Conservation (phyloP, 352 stramenopile genomes). For the Blastocystis sp. region DNA sequence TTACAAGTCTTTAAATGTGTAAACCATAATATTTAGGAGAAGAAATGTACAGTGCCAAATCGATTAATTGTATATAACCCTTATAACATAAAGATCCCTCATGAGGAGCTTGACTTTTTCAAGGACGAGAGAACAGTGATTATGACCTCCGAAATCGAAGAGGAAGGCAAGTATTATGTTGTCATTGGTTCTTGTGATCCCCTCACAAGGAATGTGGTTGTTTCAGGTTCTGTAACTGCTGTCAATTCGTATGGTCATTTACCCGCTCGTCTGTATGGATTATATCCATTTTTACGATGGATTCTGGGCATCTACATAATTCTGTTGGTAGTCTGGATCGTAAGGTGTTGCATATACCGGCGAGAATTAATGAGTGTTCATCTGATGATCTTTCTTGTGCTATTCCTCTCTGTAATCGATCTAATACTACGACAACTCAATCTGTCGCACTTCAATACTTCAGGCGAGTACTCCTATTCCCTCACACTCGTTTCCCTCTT, state of each 20-base stretch:
- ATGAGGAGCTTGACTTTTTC: no score
- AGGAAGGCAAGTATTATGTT: background rate
- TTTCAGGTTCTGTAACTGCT: background rate
- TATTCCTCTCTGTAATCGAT: background rate
- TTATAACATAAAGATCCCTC: no score
- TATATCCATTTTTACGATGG: background rate
- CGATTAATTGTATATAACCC: no score
- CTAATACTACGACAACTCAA: background rate
- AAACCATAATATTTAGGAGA: no score
- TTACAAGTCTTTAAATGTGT: no score
- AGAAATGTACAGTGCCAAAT: no score
- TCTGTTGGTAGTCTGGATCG: slow-evolving; percentile 3
- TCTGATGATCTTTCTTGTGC: background rate
- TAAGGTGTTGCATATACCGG: background rate
- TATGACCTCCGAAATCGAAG: no score
- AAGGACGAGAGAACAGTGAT: no score
- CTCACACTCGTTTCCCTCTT: background rate
- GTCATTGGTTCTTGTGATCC: slow-evolving; percentile 16
- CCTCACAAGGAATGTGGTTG: background rate
- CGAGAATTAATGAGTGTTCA: slow-evolving; percentile 52
- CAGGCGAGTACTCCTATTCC: background rate
- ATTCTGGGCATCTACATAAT: background rate
- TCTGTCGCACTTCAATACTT: background rate
- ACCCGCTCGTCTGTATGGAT: background rate
- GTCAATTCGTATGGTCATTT: slow-evolving; percentile 48